Evolutionary conservation across 2,329 filamentous ascomycete species (phyloP).

Genomic region (Intubia oerlemansii): DNA sequence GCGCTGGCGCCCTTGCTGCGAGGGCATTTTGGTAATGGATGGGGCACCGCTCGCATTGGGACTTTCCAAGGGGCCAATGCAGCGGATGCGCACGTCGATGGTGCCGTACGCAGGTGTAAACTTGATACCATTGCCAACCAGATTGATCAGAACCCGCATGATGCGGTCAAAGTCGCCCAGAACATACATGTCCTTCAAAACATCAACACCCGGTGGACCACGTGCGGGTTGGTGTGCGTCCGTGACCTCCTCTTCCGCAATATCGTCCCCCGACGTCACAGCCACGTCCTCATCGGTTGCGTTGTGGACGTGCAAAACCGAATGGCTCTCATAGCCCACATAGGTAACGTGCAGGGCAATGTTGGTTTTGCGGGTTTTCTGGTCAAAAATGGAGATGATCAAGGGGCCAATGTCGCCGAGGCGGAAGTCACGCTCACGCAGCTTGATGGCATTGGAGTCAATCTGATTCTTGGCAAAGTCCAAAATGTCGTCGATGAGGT

Average conservation of each 20-base stretch:
- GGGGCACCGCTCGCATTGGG: slow-evolving; percentile 27
- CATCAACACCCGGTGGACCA: slow-evolving; percentile 42
- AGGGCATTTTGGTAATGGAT: slow-evolving; percentile 25
- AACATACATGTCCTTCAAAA: slow-evolving; percentile 65
- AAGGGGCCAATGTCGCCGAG: slow-evolving; percentile 70
- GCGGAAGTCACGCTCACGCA: slow-evolving; percentile 73
- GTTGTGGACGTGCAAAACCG: neutral
- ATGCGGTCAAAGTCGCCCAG: slow-evolving; percentile 90
- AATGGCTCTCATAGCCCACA: slow-evolving; percentile 27
- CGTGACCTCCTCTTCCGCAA: too few relatives aligned
- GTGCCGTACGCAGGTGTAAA: slow-evolving; percentile 63
- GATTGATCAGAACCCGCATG: slow-evolving; percentile 78
- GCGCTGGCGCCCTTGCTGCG: slow-evolving; percentile 19
- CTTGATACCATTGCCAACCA: slow-evolving; percentile 81
- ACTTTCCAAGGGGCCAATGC: slow-evolving; percentile 37
- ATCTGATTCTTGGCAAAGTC: slow-evolving; percentile 94
- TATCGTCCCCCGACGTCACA: too few relatives aligned
- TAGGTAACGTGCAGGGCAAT: slow-evolving; percentile 58
- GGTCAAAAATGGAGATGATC: slow-evolving; percentile 69
- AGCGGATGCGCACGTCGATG: slow-evolving; percentile 58
- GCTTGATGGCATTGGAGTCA: slow-evolving; percentile 55
- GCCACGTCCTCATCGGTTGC: neutral
- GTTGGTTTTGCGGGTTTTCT: slow-evolving; percentile 61
- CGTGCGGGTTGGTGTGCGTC: slow-evolving; percentile 29
- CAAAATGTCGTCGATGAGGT: slow-evolving; percentile 71